phyloP scores from a whole-genome alignment of 768 basidiomycete species.

The Rhodotorula babjevae region DNA sequence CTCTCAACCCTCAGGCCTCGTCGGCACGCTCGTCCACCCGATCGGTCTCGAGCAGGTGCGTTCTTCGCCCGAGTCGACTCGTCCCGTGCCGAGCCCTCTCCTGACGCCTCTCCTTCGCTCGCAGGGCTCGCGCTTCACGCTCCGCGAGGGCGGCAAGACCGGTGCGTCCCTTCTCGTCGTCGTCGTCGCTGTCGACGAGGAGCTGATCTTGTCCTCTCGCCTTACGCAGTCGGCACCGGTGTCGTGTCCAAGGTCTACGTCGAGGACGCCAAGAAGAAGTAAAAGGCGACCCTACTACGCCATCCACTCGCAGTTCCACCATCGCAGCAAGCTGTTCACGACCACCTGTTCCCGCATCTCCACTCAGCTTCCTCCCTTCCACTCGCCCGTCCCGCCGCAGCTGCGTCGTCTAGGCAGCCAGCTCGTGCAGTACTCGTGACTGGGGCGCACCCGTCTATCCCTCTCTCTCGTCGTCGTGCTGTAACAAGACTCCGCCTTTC shows the following conservation, averaged over 20 bases:
- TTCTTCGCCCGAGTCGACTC: background rate
- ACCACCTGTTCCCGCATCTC: background rate
- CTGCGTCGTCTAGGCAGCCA: background rate
- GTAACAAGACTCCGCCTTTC: background rate
- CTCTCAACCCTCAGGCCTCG: too few relatives aligned
- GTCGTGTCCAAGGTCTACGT: constrained; percentile 54
- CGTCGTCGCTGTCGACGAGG: too few relatives aligned
- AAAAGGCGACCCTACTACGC: background rate
- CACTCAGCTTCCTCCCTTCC: background rate
- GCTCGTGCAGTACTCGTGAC: too few relatives aligned
- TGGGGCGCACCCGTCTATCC: background rate
- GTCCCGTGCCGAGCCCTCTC: background rate
- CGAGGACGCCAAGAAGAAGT: too few relatives aligned
- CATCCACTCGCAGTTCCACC: background rate
- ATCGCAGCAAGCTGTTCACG: too few relatives aligned
- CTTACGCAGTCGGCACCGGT: constrained; percentile 74
- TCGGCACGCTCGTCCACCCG: constrained; percentile 65
- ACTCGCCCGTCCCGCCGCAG: background rate
- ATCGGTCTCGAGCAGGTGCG: constrained; percentile 75
- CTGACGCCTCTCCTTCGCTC: background rate
- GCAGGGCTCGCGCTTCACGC: constrained; percentile 16
- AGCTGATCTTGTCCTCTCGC: background rate
- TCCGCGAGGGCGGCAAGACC: constrained; percentile 70
- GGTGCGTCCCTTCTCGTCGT: constrained; percentile 53
- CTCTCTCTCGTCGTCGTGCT: background rate